A percentile compares a stretch with the other conserved stretches of the same genome.
phyloP scores from a whole-genome alignment of 176 grass and related monocot genomes.

The Zizania latifolia region DNA sequence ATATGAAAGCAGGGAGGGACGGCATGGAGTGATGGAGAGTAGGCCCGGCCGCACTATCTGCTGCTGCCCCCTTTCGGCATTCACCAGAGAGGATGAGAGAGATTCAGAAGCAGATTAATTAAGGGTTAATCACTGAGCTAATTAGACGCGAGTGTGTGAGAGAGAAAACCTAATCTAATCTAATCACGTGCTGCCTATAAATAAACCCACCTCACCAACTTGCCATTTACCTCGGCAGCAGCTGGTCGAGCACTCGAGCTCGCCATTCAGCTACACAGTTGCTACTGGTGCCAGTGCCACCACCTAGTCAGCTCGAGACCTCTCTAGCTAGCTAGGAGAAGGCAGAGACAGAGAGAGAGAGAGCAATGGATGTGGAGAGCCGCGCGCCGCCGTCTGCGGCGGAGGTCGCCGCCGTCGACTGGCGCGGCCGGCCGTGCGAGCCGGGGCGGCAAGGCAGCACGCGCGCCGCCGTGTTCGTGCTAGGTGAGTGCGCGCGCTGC shows the following conservation, averaged over 20 bases:
- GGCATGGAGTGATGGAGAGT: neutral
- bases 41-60: conserved; percentile 35
- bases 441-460: conserved; percentile 64
- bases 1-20: conserved; percentile 22
- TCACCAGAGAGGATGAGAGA: neutral
- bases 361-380: conserved; percentile 50
- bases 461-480: conserved; percentile 86
- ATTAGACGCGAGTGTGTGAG: too few relatives aligned
- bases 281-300: too few relatives aligned
- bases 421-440: conserved; percentile 69
- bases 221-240: too few relatives aligned
- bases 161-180: too few relatives aligned
- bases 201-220: too few relatives aligned
- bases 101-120: neutral
- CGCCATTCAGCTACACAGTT: too few relatives aligned
- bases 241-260: too few relatives aligned
- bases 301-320: too few relatives aligned
- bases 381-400: conserved; percentile 12
- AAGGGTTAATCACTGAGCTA: neutral
- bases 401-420: conserved; percentile 56
- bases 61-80: conserved; percentile 18
- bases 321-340: too few relatives aligned
- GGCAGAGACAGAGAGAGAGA: too few relatives aligned
- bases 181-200: too few relatives aligned
- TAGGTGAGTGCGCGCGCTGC: conserved; percentile 36